Conservation (phyloP, 1,284 basidiomycete genomes). For the Anthracocystis panici-leucophaei region DNA sequence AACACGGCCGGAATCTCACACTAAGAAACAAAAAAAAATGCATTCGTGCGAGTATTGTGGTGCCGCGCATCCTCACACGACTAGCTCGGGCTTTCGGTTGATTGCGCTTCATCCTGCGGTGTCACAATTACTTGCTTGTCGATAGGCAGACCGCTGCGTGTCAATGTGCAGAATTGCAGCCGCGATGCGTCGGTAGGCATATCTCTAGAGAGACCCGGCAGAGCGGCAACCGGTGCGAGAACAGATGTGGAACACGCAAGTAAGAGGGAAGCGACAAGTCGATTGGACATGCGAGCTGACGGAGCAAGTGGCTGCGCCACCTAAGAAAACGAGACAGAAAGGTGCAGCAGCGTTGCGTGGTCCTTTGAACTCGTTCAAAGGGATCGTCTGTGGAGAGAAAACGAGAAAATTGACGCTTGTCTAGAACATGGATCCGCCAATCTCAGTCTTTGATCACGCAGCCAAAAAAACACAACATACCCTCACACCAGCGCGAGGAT, state of each 20-base stretch:
- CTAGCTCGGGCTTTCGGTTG: not conserved
- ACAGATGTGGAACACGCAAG: not conserved
- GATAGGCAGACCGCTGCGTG: not conserved
- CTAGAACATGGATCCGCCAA: not conserved
- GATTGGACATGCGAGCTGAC: conserved; percentile 1
- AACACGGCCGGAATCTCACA: not conserved
- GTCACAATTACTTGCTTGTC: not conserved
- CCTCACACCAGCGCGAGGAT: too few species aligned
- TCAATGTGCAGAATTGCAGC: not conserved
- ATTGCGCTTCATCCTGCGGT: not conserved
- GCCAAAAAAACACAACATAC: not conserved
- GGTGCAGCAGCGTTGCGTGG: not conserved
- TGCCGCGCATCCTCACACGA: not conserved
- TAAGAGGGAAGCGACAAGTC: not conserved
- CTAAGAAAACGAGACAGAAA: not conserved
- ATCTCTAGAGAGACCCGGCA: not conserved
- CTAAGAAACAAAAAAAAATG: not conserved
- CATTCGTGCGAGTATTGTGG: not conserved
- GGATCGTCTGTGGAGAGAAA: not conserved
- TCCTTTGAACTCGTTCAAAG: not conserved
- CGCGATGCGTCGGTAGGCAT: not conserved
- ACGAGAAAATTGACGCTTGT: conserved; percentile 1
- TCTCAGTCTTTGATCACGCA: not conserved
- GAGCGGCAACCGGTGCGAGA: not conserved
- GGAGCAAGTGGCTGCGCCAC: conserved; percentile 1